Conservation (phyloP, 1,284 basidiomycete species). For the Ceratobasidium sp. region DNA sequence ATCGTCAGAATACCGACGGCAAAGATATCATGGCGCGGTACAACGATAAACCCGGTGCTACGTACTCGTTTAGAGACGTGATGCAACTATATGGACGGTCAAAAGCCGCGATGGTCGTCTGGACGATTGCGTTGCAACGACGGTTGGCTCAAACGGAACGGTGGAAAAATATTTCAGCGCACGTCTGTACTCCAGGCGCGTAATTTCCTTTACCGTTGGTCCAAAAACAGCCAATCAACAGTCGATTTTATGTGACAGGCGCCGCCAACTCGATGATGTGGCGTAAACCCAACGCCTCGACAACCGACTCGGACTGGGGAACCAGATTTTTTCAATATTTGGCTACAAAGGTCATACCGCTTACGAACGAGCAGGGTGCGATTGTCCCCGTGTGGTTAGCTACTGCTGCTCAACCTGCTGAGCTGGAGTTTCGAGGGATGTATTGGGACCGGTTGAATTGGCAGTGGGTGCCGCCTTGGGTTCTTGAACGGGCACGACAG, state of each 20-base stretch:
- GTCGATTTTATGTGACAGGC: slow-evolving; percentile 26
- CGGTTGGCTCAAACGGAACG: slow-evolving; percentile 8
- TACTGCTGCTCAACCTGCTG: slow-evolving; percentile 16
- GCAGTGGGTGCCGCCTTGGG: slow-evolving; percentile 44
- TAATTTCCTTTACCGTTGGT: neutral
- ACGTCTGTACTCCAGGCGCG: slow-evolving; percentile 47
- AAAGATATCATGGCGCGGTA: slow-evolving; percentile 40
- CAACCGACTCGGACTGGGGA: slow-evolving; percentile 32
- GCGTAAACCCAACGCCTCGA: neutral
- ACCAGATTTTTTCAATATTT: slow-evolving; percentile 5
- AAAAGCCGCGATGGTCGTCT: slow-evolving; percentile 47
- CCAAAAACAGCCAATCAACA: neutral
- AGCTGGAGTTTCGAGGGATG: slow-evolving; percentile 21
- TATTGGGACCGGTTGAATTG: slow-evolving; percentile 42
- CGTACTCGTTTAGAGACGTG: slow-evolving; percentile 14
- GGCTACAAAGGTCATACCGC: neutral
- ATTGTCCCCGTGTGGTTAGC: slow-evolving; percentile 42
- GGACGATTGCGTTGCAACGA: slow-evolving; percentile 43
- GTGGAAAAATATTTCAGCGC: slow-evolving; percentile 45
- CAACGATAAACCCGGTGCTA: slow-evolving; percentile 6
- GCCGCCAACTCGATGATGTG: slow-evolving; percentile 28
- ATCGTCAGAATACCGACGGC: slow-evolving; percentile 28
- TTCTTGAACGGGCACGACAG: slow-evolving; percentile 13
- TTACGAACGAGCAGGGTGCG: slow-evolving; percentile 39
- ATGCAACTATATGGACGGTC: slow-evolving; percentile 43